Conservation (phyloP, 176 grass and related monocot genomes). For the Avena atlantica region DNA sequence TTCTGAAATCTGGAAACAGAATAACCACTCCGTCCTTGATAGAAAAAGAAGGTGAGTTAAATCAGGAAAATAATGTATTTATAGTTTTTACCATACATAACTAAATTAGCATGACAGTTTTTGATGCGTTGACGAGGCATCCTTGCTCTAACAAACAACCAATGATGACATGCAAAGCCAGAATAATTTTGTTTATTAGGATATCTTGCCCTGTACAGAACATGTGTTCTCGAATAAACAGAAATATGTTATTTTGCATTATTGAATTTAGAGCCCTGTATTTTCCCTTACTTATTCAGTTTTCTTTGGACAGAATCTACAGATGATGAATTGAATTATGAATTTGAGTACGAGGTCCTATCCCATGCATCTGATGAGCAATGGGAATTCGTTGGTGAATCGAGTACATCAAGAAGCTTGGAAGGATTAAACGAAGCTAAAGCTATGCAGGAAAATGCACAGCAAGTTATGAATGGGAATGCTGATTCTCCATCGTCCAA, state of each 20-base stretch:
- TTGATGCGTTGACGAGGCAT: neutral
- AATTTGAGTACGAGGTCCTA: constrained; percentile 84
- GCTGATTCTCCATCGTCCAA: constrained; percentile 33
- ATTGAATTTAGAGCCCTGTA: neutral
- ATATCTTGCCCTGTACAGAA: neutral
- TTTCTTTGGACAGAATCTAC: constrained; percentile 70
- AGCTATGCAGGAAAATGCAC: constrained; percentile 33
- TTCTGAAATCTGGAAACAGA: constrained; percentile 89
- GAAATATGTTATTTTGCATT: neutral
- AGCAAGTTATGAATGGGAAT: constrained; percentile 28
- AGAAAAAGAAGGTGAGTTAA: constrained; percentile 77
- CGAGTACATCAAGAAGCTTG: constrained; percentile 53
- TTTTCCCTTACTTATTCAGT: constrained; percentile 40
- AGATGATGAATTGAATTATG: constrained; percentile 81
- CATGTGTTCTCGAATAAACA: neutral
- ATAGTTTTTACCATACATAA: neutral
- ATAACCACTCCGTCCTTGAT: constrained; percentile 66
- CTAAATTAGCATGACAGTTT: neutral
- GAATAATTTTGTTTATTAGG: constrained; percentile 2
- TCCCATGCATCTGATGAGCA: constrained; percentile 89
- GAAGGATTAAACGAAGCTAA: constrained; percentile 50
- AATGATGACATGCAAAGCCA: constrained; percentile 19
- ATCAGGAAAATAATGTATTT: constrained; percentile 9
- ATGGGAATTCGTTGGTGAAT: constrained; percentile 66
- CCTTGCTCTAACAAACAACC: constrained; percentile 26